A percentile compares a stretch with the other conserved stretches of the same genome.
Conservation (phyloP, 2,329 filamentous ascomycete species). For the Colletotrichum filicis region DNA sequence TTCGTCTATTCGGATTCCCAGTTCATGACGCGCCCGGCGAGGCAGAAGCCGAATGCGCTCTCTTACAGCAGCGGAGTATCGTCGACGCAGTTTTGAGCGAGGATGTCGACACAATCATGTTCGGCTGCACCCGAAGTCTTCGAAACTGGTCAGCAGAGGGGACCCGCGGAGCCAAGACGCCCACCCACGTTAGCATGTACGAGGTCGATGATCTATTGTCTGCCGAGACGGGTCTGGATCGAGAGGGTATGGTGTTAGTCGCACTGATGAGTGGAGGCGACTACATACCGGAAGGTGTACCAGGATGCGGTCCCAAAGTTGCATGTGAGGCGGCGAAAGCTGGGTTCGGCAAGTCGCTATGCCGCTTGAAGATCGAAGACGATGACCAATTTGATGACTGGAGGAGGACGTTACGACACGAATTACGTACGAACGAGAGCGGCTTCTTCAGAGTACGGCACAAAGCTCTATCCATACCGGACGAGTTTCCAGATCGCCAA, state of each 20-base stretch:
- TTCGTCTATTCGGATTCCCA: slow-evolving; percentile 86
- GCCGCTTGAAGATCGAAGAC: slow-evolving; percentile 71
- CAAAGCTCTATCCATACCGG: slow-evolving; percentile 78
- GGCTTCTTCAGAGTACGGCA: slow-evolving; percentile 83
- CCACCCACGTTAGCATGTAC: slow-evolving; percentile 90
- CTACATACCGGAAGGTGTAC: slow-evolving; percentile 88
- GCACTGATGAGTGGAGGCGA: slow-evolving; percentile 96
- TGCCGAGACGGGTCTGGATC: slow-evolving; percentile 70
- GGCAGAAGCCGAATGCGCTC: slow-evolving; percentile 94
- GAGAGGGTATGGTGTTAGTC: slow-evolving; percentile 92
- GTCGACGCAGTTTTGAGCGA: slow-evolving; percentile 96
- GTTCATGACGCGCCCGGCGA: slow-evolving; percentile 91
- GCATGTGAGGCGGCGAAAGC: slow-evolving; percentile 91
- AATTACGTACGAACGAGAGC: slow-evolving; percentile 86
- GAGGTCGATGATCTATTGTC: slow-evolving; percentile 65
- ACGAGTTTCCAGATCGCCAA: slow-evolving; percentile 82
- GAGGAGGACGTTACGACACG: slow-evolving; percentile 77
- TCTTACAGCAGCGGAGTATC: slow-evolving; percentile 82
- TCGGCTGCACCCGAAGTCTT: slow-evolving; percentile 83
- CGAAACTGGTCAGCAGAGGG: slow-evolving; percentile 86
- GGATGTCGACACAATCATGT: slow-evolving; percentile 98
- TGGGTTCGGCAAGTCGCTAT: slow-evolving; percentile 84
- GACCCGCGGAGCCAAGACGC: slow-evolving; percentile 69
- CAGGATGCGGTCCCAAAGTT: slow-evolving; percentile 86
- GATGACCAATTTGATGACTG: slow-evolving; percentile 71